Percentiles rank a stretch among this genome's conserved stretches.
Conservation (phyloP, 176 grass and related monocot genomes). For the Oryza rufipogon region DNA sequence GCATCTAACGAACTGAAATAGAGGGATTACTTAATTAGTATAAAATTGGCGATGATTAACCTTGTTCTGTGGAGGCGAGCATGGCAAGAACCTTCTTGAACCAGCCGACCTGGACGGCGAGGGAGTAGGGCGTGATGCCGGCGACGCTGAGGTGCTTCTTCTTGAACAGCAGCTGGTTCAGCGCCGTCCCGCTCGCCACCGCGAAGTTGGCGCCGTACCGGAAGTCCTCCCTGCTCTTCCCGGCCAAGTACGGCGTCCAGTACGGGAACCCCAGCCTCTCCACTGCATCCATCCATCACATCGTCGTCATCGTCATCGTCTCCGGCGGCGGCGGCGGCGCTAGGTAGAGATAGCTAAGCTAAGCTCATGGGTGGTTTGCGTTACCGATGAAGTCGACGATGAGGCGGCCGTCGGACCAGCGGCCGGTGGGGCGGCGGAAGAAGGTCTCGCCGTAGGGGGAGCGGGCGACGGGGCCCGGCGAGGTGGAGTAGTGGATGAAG, state of each 20-base stretch:
- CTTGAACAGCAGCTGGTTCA: constrained; percentile 60
- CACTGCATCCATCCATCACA: constrained; percentile 23
- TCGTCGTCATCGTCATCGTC: not conserved
- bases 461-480: constrained; percentile 38
- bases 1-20: too few species aligned
- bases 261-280: constrained; percentile 54
- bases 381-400: constrained; percentile 74
- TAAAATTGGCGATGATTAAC: not conserved
- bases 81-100: constrained; percentile 57
- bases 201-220: constrained; percentile 76
- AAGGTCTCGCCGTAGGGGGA: constrained; percentile 78
- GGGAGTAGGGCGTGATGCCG: constrained; percentile 57
- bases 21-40: too few species aligned
- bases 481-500: constrained; percentile 50
- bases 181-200: constrained; percentile 67
- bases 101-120: constrained; percentile 68
- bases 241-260: constrained; percentile 58
- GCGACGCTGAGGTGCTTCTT: constrained; percentile 44
- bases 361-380: too few species aligned
- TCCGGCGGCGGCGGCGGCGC: too few species aligned
- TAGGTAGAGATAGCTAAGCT: not conserved
- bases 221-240: constrained; percentile 51
- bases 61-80: constrained; percentile 36
- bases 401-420: constrained; percentile 76
- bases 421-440: constrained; percentile 73